Evolutionary conservation across 352 stramenopile genomes (phyloP).

Genomic region (Pythium monospermum): DNA sequence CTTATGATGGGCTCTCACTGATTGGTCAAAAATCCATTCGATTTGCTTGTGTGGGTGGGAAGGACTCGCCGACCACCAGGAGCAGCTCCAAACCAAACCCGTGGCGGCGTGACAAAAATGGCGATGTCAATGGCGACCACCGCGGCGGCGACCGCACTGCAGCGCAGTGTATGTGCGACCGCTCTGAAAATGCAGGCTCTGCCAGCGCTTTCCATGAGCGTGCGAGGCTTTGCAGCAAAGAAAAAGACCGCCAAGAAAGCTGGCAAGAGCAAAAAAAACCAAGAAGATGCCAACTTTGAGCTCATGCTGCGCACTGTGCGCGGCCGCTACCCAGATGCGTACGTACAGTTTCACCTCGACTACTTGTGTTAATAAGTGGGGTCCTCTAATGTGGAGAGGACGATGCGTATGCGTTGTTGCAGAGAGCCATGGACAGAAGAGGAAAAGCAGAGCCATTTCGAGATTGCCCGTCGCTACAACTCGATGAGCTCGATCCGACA

Average conservation of each 20-base stretch:
- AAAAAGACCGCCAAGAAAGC: slow-evolving; percentile 46
- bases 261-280: slow-evolving; percentile 52
- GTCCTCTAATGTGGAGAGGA: background rate
- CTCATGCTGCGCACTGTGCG: slow-evolving; percentile 80
- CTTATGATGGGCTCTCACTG: background rate
- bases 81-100: slow-evolving; percentile 9
- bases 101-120: slow-evolving; percentile 7
- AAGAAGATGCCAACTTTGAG: slow-evolving; percentile 73
- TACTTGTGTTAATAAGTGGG: too few species aligned
- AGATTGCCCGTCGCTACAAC: slow-evolving; percentile 83
- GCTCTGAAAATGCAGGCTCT: too few species aligned
- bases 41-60: slow-evolving; percentile 22
- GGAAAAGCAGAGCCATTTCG: slow-evolving; percentile 68
- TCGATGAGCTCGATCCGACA: slow-evolving; percentile 72
- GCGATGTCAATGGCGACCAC: slow-evolving; percentile 17
- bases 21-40: slow-evolving; percentile 17
- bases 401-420: slow-evolving; percentile 2
- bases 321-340: slow-evolving; percentile 70
- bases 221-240: slow-evolving; percentile 46
- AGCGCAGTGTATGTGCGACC: slow-evolving; percentile 21
- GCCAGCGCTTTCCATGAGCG: slow-evolving; percentile 10
- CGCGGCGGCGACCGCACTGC: slow-evolving; percentile 9
- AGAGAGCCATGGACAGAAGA: slow-evolving; percentile 80
- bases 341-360: slow-evolving; percentile 23
- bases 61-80: slow-evolving; percentile 13